Evolutionary conservation across 192 early-diverging fungal genomes (phyloP).

Genomic region (Chytriomyces sp.): DNA sequence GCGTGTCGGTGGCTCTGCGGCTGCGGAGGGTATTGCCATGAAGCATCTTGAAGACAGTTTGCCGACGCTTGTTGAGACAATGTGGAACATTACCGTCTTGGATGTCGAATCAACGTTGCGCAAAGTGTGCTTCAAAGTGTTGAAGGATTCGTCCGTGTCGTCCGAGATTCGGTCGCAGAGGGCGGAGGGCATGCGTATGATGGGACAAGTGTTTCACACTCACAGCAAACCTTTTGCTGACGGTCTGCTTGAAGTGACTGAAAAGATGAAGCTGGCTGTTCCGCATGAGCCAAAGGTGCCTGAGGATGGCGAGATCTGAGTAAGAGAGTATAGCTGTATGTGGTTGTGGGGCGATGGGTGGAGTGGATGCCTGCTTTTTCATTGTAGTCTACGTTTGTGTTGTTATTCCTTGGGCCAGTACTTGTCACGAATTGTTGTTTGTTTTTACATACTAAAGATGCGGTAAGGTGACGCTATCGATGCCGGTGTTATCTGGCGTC

Average conservation of each 20-base stretch:
- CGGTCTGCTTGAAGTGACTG: slow-evolving; percentile 24
- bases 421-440: too few relatives aligned
- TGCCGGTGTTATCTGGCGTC: too few relatives aligned
- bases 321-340: neutral
- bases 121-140: slow-evolving; percentile 42
- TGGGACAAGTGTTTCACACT: slow-evolving; percentile 36
- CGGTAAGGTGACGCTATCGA: too few relatives aligned
- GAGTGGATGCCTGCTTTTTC: too few relatives aligned
- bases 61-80: slow-evolving; percentile 39
- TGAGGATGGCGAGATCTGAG: slow-evolving; percentile 29
- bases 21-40: slow-evolving; percentile 23
- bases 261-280: slow-evolving; percentile 25
- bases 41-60: slow-evolving; percentile 35
- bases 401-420: too few relatives aligned
- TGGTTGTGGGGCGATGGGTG: too few relatives aligned
- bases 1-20: neutral
- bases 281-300: slow-evolving; percentile 35
- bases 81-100: slow-evolving; percentile 47
- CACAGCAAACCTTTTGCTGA: slow-evolving; percentile 9
- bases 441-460: too few relatives aligned
- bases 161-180: slow-evolving; percentile 28
- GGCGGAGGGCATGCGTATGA: slow-evolving; percentile 38
- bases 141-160: slow-evolving; percentile 44
- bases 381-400: too few relatives aligned
- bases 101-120: slow-evolving; percentile 44